A percentile compares a stretch with the other conserved stretches of the same genome.
phyloP scores from a whole-genome alignment of 2,329 filamentous ascomycete genomes.

The Fusarium nisikadoi region DNA sequence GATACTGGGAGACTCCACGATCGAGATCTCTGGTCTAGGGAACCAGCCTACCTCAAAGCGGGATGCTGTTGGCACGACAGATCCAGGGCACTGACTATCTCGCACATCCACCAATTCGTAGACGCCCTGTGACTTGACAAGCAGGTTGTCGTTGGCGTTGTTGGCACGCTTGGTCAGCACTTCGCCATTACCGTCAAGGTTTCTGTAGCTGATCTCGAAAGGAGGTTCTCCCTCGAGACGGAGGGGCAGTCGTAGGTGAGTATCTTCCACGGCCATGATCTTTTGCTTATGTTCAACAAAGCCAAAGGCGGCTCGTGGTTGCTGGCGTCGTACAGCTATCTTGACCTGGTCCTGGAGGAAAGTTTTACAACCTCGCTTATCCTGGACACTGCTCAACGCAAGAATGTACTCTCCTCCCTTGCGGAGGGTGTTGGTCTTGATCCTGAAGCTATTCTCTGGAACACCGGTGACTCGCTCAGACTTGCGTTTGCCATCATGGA shows the following conservation, averaged over 20 bases:
- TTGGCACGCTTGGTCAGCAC: slow-evolving; percentile 61
- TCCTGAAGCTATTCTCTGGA: slow-evolving; percentile 69
- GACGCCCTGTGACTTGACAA: slow-evolving; percentile 73
- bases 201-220: slow-evolving; percentile 83
- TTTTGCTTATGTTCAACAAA: slow-evolving; percentile 82
- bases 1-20: slow-evolving; percentile 73
- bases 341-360: slow-evolving; percentile 86
- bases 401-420: slow-evolving; percentile 92
- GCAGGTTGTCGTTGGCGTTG: slow-evolving; percentile 73
- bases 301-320: slow-evolving; percentile 87
- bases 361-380: slow-evolving; percentile 86
- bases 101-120: slow-evolving; percentile 83
- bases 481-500: slow-evolving; percentile 87
- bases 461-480: slow-evolving; percentile 74
- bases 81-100: slow-evolving; percentile 85
- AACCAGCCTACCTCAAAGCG: slow-evolving; percentile 88
- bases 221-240: slow-evolving; percentile 86
- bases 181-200: slow-evolving; percentile 64
- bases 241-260: slow-evolving; percentile 78
- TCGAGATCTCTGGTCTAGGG: slow-evolving; percentile 76
- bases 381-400: slow-evolving; percentile 85
- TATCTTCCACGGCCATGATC: slow-evolving; percentile 80
- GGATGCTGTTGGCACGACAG: slow-evolving; percentile 77
- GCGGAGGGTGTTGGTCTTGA: slow-evolving; percentile 78
- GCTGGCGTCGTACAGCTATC: slow-evolving; percentile 87